phyloP scores from a whole-genome alignment of 257 asterid genomes.

The Lycium barbarum region DNA sequence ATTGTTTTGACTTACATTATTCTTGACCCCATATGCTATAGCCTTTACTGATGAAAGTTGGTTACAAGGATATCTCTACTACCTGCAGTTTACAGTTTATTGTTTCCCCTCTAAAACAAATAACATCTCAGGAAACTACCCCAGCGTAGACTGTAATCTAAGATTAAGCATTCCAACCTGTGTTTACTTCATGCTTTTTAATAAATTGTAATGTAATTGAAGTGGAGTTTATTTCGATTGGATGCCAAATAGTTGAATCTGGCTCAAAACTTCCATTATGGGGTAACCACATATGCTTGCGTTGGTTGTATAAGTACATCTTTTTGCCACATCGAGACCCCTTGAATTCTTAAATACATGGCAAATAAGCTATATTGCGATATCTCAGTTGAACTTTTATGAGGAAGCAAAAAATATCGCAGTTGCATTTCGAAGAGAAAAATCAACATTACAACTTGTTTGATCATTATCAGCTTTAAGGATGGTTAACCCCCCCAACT shows the following conservation, averaged over 20 bases:
- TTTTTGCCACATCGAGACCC: not conserved
- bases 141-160: not conserved
- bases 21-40: not conserved
- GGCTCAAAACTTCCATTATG: not conserved
- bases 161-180: not conserved
- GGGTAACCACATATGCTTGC: not conserved
- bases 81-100: not conserved
- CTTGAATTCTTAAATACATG: not conserved
- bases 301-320: not conserved
- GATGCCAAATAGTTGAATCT: not conserved
- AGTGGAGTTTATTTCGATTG: slow-evolving; percentile 2
- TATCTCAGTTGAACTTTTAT: not conserved
- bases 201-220: not conserved
- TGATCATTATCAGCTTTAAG: not conserved
- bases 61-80: not conserved
- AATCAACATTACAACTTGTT: not conserved
- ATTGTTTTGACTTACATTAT: not conserved
- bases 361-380: not conserved
- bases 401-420: not conserved
- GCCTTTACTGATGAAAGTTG: not conserved
- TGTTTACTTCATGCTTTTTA: slow-evolving; percentile 16
- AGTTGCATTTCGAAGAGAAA: not conserved
- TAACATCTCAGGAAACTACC: not conserved
- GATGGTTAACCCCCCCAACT: not conserved
- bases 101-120: not conserved